A percentile compares a stretch with the other conserved stretches of the same genome.
Evolutionary conservation across 305 asterid species (phyloP).

Genomic region (Fraxinus angustifolia): DNA sequence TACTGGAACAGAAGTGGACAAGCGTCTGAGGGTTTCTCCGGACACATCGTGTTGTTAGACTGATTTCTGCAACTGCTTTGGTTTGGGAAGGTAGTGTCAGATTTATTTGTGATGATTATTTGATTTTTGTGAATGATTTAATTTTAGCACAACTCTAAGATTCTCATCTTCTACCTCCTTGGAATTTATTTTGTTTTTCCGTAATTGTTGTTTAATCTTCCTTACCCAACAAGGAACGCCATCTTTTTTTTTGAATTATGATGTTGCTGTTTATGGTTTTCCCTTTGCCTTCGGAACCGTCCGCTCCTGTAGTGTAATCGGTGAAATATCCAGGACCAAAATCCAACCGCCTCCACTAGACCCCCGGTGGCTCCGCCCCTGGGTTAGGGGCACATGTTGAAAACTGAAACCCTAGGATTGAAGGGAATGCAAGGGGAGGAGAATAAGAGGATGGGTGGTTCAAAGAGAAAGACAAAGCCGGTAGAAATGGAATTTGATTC

Average conservation of each 20-base stretch:
- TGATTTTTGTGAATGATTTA: neutral
- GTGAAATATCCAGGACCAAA: neutral
- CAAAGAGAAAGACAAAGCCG: slow-evolving; percentile 47
- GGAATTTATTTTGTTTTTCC: neutral
- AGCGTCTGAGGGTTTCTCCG: neutral
- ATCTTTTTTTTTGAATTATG: neutral
- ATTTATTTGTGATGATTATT: neutral
- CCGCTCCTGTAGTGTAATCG: neutral
- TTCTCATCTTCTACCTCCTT: neutral
- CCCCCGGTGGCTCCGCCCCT: slow-evolving; percentile 5
- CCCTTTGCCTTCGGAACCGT: neutral
- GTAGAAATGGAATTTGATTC: slow-evolving; percentile 44
- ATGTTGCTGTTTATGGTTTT: neutral
- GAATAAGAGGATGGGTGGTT: slow-evolving; percentile 42
- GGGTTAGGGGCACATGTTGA: slow-evolving; percentile 56
- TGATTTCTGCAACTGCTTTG: neutral
- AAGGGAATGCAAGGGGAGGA: slow-evolving; percentile 65
- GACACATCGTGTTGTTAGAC: neutral
- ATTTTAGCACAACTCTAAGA: neutral
- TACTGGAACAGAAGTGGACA: neutral
- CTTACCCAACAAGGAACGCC: neutral
- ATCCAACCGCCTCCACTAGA: neutral
- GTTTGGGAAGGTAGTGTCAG: neutral
- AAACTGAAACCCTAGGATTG: slow-evolving; percentile 44
- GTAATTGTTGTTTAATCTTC: neutral